Conservation (phyloP, 768 basidiomycete species). For the Heimioporus sp. region DNA sequence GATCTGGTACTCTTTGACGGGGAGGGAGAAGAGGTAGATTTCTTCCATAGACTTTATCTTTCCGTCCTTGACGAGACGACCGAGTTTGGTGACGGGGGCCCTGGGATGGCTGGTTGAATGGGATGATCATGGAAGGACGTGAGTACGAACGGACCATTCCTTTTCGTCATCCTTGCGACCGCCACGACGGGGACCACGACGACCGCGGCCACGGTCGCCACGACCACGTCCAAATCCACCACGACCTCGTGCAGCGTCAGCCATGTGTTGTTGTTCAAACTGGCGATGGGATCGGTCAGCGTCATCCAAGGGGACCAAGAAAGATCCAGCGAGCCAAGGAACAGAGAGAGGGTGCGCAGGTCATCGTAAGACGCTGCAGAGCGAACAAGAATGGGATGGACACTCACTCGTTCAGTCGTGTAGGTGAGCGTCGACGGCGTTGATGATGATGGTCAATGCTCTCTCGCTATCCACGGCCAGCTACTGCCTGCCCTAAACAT, state of each 20-base stretch:
- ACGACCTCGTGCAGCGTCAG: constrained; percentile 90
- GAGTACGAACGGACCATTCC: constrained; percentile 83
- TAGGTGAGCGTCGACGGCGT: constrained; percentile 19
- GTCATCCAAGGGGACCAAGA: constrained; percentile 40
- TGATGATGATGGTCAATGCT: constrained; percentile 16
- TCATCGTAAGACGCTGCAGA: not conserved
- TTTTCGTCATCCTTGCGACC: constrained; percentile 99
- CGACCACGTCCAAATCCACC: constrained; percentile 90
- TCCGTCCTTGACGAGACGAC: constrained; percentile 98
- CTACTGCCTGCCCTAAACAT: constrained; percentile 30
- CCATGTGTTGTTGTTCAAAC: constrained; percentile 49
- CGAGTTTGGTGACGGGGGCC: constrained; percentile 98
- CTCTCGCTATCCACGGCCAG: too few species aligned
- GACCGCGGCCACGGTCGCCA: constrained; percentile 61
- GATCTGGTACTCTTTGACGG: constrained; percentile 99
- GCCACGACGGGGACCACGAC: constrained; percentile 86
- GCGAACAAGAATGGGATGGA: not conserved
- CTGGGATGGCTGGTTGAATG: constrained; percentile 38
- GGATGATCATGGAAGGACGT: not conserved
- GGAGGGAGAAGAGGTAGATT: constrained; percentile 99
- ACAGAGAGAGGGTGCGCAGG: not conserved
- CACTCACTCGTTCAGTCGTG: constrained; percentile 42
- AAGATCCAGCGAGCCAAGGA: constrained; percentile 47
- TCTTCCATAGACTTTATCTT: constrained; percentile 99
- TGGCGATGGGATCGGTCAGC: constrained; percentile 26